Conservation (phyloP, 2,329 filamentous ascomycete species). For the Endoconidiophora laricicola region DNA sequence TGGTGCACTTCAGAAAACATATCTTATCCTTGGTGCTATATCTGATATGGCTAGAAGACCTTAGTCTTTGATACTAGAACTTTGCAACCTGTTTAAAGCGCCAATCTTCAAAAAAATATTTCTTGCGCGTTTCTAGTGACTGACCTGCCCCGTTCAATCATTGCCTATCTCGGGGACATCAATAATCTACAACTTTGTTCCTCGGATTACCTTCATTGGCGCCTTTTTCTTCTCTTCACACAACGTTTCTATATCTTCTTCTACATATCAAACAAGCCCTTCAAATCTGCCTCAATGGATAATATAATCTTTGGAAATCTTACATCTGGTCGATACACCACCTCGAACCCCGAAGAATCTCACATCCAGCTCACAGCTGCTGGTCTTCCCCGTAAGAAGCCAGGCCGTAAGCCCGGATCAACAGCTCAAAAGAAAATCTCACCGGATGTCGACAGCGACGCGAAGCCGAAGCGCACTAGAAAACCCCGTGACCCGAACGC, state of each 20-base stretch:
- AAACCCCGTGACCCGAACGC: slow-evolving; percentile 45
- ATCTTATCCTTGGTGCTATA: too few relatives aligned
- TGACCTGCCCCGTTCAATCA: background rate
- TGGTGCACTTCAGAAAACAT: too few relatives aligned
- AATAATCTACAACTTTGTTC: too few relatives aligned
- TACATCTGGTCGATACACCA: slow-evolving; percentile 14
- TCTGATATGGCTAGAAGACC: too few relatives aligned
- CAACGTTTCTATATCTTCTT: slow-evolving; percentile 1
- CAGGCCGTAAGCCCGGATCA: slow-evolving; percentile 46
- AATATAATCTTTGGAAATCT: slow-evolving; percentile 28
- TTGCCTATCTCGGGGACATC: too few relatives aligned
- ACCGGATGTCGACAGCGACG: slow-evolving; percentile 23
- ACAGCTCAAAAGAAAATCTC: slow-evolving; percentile 29
- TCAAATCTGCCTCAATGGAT: slow-evolving; percentile 21
- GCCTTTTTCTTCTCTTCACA: slow-evolving; percentile 4
- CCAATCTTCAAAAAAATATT: too few relatives aligned
- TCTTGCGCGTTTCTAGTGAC: background rate
- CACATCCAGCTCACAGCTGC: slow-evolving; percentile 38
- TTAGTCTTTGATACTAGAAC: too few relatives aligned
- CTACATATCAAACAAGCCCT: too few relatives aligned
- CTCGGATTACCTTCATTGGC: too few relatives aligned
- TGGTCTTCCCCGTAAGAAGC: slow-evolving; percentile 44
- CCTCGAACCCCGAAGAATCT: slow-evolving; percentile 21
- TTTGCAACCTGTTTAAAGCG: too few relatives aligned
- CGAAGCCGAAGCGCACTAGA: slow-evolving; percentile 28